Evolutionary conservation across 73 alveolate species (phyloP).

Genomic region (Durusdinium trenchii): DNA sequence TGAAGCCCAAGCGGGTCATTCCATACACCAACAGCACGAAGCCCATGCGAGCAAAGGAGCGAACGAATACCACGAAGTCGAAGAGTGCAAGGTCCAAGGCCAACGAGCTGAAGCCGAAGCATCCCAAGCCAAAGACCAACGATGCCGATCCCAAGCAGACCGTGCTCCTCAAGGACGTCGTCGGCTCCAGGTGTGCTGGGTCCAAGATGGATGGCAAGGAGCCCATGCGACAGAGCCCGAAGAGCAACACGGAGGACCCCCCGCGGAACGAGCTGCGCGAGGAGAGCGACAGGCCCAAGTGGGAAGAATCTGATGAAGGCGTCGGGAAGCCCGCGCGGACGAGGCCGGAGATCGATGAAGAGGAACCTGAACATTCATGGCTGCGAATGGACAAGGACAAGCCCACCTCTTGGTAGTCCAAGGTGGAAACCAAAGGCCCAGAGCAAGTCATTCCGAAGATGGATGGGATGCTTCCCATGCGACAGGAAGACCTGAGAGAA

Average conservation of each 20-base stretch:
- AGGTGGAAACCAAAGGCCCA: not conserved
- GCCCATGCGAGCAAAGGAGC: not conserved
- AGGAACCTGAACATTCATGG: not conserved
- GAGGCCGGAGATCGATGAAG: conserved; percentile 36
- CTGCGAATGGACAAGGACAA: not conserved
- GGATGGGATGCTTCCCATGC: not conserved
- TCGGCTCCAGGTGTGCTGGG: not conserved
- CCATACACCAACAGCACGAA: not conserved
- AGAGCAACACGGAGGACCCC: not conserved
- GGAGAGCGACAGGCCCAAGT: not conserved
- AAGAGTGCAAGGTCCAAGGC: not conserved
- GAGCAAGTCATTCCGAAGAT: conserved; percentile 39
- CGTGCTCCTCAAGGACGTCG: not conserved
- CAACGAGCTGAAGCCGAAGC: not conserved
- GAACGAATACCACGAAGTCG: not conserved
- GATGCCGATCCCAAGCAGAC: conserved; percentile 1
- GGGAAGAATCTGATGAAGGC: not conserved
- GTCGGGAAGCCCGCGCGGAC: not conserved
- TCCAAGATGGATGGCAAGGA: not conserved
- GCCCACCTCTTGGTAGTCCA: not conserved
- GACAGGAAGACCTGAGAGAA: not conserved
- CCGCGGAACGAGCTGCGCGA: not conserved
- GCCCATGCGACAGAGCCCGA: not conserved
- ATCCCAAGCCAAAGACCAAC: not conserved
- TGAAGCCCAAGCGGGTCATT: not conserved